These are phyloP conservation scores for Phaseolus coccineus DNA, from an alignment of 331 rosid genomes.

Conservation along the genomic window DNA sequence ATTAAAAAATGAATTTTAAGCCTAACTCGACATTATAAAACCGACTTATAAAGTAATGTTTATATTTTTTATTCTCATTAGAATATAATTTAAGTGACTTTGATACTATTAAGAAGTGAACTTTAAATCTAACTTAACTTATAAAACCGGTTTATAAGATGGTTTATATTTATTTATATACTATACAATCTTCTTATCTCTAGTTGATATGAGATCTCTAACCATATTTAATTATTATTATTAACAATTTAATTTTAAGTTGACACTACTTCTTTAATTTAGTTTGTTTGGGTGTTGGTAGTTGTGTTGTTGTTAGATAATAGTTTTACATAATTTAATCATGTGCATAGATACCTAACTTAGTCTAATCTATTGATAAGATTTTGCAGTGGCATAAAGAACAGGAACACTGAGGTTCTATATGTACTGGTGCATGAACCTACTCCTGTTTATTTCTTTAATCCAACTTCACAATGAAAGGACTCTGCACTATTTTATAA, in stretches of 20 bases:
- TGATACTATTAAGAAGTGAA: too few species aligned
- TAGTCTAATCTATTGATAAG: background rate
- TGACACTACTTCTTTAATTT: background rate
- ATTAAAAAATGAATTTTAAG: too few species aligned
- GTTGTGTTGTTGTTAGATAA: background rate
- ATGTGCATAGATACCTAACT: conserved; percentile 49
- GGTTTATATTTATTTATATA: too few species aligned
- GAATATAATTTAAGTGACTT: too few species aligned
- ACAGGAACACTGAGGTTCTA: conserved; percentile 13
- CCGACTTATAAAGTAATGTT: too few species aligned
- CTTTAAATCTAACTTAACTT: too few species aligned
- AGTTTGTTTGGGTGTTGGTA: background rate
- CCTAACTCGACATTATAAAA: too few species aligned
- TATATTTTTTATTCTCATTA: too few species aligned
- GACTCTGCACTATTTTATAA: conserved; percentile 31
- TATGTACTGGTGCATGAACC: conserved; percentile 46
- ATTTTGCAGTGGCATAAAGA: conserved; percentile 31
- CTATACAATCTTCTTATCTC: too few species aligned
- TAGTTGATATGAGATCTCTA: too few species aligned
- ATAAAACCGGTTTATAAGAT: too few species aligned
- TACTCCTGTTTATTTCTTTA: background rate
- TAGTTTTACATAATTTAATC: conserved; percentile 20
- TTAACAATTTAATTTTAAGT: background rate
- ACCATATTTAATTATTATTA: too few species aligned
- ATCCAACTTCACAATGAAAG: background rate